Base-by-base conservation (phyloP, 2,329 filamentous ascomycete genomes). In the Cladophialophora bantiana region DNA sequence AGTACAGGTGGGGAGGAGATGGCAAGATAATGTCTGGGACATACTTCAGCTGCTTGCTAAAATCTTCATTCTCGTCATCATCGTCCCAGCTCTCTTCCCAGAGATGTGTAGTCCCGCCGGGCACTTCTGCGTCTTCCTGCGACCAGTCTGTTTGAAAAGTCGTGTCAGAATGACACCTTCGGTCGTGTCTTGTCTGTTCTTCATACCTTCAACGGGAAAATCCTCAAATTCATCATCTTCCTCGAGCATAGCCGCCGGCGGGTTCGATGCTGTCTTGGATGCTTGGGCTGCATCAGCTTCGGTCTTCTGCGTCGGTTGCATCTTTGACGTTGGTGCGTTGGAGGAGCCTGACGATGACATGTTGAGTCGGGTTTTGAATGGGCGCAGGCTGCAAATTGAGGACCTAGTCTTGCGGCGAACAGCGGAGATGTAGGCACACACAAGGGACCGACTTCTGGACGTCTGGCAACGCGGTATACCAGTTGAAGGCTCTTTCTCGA, bases 21-120 rank as follows among this genome's bases (percentile, higher is more conserved):
- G 1, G 5, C 9, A 36, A 31, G 42, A 48, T 10, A 6, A 34
- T n/a, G 31, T 38, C 13, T n/a, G 7, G 40, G 5, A 84, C 90
- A 73, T 80, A 97, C 94, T 93, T 96, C 76, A 99, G 83, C 83
- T 98, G 94, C 75, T 91, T 88, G 12, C 93, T 95, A 79, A 99
- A 99, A 76, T 99, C 95, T 78, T 99, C 95, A 75, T 87, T 95
- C 72, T 93, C 95, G 81, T 98, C 95, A 78, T 98, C 94, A 76
- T 99, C 95, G 77, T 99, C 95, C 95, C 95, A 99, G 85, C 93
- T 97, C 85, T 99, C 95, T 81, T 99, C 95, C 95, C 95, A 99
- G 62, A 99, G 84, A 82, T 98, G 94, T 78, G 89, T 87, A 73
- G 83, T 88, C 68, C 85, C 88, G 75, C 86, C 85, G 65, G 90